phyloP scores from a whole-genome alignment of 768 basidiomycete genomes.

The Asterophora parasitica region DNA sequence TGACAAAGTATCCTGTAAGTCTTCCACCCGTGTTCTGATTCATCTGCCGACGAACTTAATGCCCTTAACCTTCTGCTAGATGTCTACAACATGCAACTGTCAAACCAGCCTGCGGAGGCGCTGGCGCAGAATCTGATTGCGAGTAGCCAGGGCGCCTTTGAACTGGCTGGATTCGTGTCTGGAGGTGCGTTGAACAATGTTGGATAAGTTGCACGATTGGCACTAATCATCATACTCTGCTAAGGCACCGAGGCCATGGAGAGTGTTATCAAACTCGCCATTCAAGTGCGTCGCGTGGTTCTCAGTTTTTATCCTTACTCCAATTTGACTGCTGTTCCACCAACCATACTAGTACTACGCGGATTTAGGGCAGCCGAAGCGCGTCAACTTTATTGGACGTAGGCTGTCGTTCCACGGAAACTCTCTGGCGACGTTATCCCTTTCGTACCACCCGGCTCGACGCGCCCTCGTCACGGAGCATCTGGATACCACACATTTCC shows the following conservation, averaged over 20 bases:
- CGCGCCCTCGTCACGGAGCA: slow-evolving; percentile 66
- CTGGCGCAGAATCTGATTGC: slow-evolving; percentile 64
- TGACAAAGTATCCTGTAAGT: slow-evolving; percentile 72
- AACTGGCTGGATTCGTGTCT: slow-evolving; percentile 63
- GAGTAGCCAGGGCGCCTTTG: slow-evolving; percentile 71
- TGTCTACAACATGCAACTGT: slow-evolving; percentile 83
- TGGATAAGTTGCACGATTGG: background rate
- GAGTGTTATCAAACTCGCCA: slow-evolving; percentile 73
- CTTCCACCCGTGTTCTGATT: background rate
- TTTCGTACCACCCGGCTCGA: slow-evolving; percentile 62
- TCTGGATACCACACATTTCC: slow-evolving; percentile 61
- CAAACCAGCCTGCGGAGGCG: slow-evolving; percentile 76
- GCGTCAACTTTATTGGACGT: slow-evolving; percentile 76
- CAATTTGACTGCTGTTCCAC: background rate
- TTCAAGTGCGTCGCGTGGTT: slow-evolving; percentile 47
- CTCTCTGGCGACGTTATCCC: slow-evolving; percentile 63
- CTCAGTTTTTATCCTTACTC: background rate
- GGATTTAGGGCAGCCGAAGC: slow-evolving; percentile 63
- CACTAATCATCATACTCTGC: background rate
- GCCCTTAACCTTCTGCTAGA: slow-evolving; percentile 37
- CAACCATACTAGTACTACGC: slow-evolving; percentile 50
- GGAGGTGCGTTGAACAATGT: slow-evolving; percentile 47
- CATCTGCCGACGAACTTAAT: background rate
- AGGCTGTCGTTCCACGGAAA: slow-evolving; percentile 84
- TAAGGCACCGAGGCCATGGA: slow-evolving; percentile 90